These are phyloP conservation scores for Bipolaris cookei DNA, from an alignment of 2,329 filamentous ascomycete species.

Conservation along the genomic window DNA sequence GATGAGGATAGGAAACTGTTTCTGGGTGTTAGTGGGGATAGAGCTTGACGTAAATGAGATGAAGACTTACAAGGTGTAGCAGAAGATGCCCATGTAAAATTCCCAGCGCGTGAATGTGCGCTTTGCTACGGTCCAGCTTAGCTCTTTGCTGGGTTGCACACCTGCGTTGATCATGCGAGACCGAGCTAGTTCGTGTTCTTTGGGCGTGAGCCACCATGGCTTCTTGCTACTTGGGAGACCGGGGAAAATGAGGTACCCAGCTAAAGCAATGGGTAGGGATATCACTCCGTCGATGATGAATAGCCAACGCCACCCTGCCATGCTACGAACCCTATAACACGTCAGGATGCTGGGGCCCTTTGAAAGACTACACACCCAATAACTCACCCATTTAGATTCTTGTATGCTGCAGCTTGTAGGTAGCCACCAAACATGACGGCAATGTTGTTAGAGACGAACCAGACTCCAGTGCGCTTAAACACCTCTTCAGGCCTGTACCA, in stretches of 20 bases:
- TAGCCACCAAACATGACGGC: slow-evolving; percentile 66
- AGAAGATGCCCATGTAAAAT: slow-evolving; percentile 58
- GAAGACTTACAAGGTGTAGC: slow-evolving; percentile 55
- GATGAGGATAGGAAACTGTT: slow-evolving; percentile 42
- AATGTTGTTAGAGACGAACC: slow-evolving; percentile 60
- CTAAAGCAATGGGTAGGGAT: slow-evolving; percentile 61
- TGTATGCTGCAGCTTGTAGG: slow-evolving; percentile 61
- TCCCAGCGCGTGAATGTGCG: slow-evolving; percentile 58
- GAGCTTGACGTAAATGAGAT: background rate
- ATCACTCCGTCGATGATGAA: slow-evolving; percentile 66
- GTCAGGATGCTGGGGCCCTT: slow-evolving; percentile 1
- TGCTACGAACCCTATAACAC: slow-evolving; percentile 46
- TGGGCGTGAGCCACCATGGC: slow-evolving; percentile 57
- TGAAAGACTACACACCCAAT: no score
- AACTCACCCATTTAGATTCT: slow-evolving; percentile 55
- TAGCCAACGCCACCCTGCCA: slow-evolving; percentile 59
- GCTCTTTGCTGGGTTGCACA: slow-evolving; percentile 49
- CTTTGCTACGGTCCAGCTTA: slow-evolving; percentile 54
- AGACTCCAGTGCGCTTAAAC: slow-evolving; percentile 63
- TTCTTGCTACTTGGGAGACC: slow-evolving; percentile 58
- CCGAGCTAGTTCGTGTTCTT: slow-evolving; percentile 41
- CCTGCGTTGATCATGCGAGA: slow-evolving; percentile 40
- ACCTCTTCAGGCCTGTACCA: slow-evolving; percentile 56
- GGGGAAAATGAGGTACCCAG: slow-evolving; percentile 62
- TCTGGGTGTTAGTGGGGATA: background rate